Base-by-base conservation (phyloP, 2,329 filamentous ascomycete species). In the Alternaria sp. region DNA sequence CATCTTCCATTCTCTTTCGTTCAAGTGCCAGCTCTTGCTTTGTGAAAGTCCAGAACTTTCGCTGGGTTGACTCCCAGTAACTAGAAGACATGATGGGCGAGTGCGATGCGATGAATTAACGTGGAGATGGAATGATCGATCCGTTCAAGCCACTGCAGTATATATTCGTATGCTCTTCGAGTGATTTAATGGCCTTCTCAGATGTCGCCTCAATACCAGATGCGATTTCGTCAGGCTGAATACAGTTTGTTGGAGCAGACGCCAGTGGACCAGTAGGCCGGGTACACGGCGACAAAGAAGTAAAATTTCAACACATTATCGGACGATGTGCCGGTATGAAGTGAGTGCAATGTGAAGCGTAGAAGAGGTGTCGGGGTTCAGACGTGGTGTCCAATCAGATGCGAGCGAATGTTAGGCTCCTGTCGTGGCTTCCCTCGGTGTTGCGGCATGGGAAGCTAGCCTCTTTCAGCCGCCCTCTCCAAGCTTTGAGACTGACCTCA, bases 1-100 rank as follows among this genome's bases (percentile, higher is more conserved):
- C 88, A 66, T 93, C 90, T 73, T 92, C 91, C 47, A 97, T 88
- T 73, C 89, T 88, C 76, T 90, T 88, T 60, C 95, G 90, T 78
- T 92, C 88, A 56, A 90, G 86, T 13, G 88, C 87, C 57, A 99
- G 86, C 77, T 94, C 89, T 66, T 93, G 89, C 75, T 93, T 91
- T 50, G 92, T 90, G 81, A 97, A 97, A 60, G 93, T 91, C 96
- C 96, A 99, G 83, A 92, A 88, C 71, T 89, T 91, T 71, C 91
- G 88, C 82, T 99, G 96, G 25, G 93, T 96, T 59, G 96, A 98
- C 68, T 93, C 91, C 94, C 94, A 99, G 83, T 95, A 99, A 81
- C 95, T 97, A 77, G 94, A 92, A 32, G 95, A 93, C 95, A 97
- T 97, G 62, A 17, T 67, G 66, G 43, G 32, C 19, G 19, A 15